Evolutionary conservation across 2,329 filamentous ascomycete species (phyloP), one percentile per base, ranked within the genome.

Genomic region (Diplodia scrobiculata): DNA sequence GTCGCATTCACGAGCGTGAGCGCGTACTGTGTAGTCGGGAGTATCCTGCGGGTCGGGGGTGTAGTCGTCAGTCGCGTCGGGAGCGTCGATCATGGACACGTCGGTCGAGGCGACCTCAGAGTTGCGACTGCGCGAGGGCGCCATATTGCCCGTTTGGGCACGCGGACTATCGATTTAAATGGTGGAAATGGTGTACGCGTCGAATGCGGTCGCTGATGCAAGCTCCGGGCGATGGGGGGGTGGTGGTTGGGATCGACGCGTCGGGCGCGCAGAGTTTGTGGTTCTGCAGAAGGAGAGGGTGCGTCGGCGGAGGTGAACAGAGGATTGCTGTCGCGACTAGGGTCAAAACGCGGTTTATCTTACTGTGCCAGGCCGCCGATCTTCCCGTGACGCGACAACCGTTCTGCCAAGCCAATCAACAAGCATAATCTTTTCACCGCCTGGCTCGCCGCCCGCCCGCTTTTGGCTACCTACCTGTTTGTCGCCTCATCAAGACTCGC

Each of bases 1-100:
- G 38, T 66, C 51, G 36, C 51, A 25, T 27, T 21, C 13, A 52
- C 10, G 55, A 50, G 29, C 38, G 7, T 7, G 14, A 25, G 58
- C 66, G 55, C 70, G 70, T 82, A 84, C 82, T 69, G 86, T 87
- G 74, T 87, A 87, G 69, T 87, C 85, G 51, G 86, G 86, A 7
- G 85, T 88, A 66, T 87, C 85, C 72, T 86, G 79, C 67, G 82
- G 80, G 69, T 81, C 81, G 79, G 83, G 68, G 55, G 67, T 65
- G 55, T 63, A 66, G 48, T 64, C 54, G 27, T 73, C 73, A 48
- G 72, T 70, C 41, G 71, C 73, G 48, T 78, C 76, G 66, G 77
- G 74, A 58, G 77, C 76, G 38, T 77, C 76, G 53, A 75, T 74
- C 75, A 77, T 78, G 65, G 76, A 77, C 48, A 71, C 76, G 54